Percentiles rank a stretch among this genome's conserved stretches.
These are phyloP conservation scores for Phytophthora quininea DNA, from an alignment of 352 stramenopile species.

Conservation along the genomic window DNA sequence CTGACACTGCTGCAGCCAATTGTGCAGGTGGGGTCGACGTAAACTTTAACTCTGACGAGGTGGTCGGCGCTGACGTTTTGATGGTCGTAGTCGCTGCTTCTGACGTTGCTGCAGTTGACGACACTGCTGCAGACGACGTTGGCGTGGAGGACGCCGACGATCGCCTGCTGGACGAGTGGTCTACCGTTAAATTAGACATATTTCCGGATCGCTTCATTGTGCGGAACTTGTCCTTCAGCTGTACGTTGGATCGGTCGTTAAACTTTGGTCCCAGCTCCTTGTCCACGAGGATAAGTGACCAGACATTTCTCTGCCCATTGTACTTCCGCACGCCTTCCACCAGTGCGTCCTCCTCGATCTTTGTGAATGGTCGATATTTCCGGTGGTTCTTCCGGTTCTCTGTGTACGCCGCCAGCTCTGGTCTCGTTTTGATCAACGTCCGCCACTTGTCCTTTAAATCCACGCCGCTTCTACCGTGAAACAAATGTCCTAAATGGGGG, in stretches of 20 bases:
- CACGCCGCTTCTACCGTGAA: conserved; percentile 78
- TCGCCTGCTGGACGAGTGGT: conserved; percentile 53
- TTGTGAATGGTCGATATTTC: conserved; percentile 83
- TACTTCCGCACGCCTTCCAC: conserved; percentile 88
- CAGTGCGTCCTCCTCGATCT: conserved; percentile 82
- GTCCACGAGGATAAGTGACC: conserved; percentile 84
- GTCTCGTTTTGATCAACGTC: conserved; percentile 81
- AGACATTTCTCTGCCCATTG: conserved; percentile 83
- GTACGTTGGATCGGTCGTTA: conserved; percentile 84
- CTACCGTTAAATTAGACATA: conserved; percentile 43
- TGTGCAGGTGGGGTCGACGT: conserved; percentile 41
- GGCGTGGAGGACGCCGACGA: conserved; percentile 35
- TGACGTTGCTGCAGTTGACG: neutral
- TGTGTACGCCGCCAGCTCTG: conserved; percentile 77
- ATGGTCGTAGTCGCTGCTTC: conserved; percentile 7
- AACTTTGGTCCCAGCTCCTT: conserved; percentile 80
- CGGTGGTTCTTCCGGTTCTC: conserved; percentile 89
- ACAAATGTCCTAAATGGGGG: conserved; percentile 72
- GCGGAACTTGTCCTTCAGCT: conserved; percentile 87
- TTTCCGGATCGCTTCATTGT: conserved; percentile 74
- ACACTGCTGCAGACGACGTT: conserved; percentile 10
- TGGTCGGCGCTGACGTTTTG: conserved; percentile 14
- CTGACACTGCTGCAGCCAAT: conserved; percentile 40
- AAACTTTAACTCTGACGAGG: conserved; percentile 18
- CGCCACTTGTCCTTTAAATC: conserved; percentile 88